Percentiles rank a stretch among this genome's conserved stretches.
These are phyloP conservation scores for Lactifluus rugatus DNA, from an alignment of 768 basidiomycete genomes.

Conservation along the genomic window DNA sequence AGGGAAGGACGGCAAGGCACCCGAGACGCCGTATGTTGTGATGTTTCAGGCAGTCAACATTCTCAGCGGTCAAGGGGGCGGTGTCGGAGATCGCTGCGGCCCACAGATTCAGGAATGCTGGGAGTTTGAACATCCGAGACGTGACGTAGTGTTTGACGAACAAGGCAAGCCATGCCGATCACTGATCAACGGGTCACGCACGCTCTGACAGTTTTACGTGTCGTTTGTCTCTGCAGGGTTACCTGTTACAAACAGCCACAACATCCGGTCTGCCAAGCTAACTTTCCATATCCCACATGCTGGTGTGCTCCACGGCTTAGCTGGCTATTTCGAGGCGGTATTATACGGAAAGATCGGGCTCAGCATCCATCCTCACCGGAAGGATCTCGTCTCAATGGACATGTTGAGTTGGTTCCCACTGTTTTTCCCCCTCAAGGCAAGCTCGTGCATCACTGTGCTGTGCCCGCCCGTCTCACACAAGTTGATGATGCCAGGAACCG, in stretches of 20 bases:
- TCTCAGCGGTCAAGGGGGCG: constrained; percentile 66
- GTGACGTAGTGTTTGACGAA: constrained; percentile 63
- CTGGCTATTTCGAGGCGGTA: constrained; percentile 94
- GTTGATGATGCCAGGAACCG: constrained; percentile 53
- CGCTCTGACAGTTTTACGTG: background rate
- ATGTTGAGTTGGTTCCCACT: constrained; percentile 99
- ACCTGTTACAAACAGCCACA: constrained; percentile 93
- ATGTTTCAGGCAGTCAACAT: constrained; percentile 95
- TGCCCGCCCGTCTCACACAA: background rate
- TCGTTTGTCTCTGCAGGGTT: constrained; percentile 54
- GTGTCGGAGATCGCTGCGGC: constrained; percentile 59
- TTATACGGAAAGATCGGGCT: constrained; percentile 85
- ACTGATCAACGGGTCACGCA: background rate
- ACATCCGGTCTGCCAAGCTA: constrained; percentile 76
- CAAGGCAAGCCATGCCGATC: constrained; percentile 39
- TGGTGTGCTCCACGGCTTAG: constrained; percentile 86
- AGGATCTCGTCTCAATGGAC: constrained; percentile 79
- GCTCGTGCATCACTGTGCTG: constrained; percentile 20
- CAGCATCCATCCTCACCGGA: constrained; percentile 88
- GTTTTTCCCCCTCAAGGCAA: constrained; percentile 87
- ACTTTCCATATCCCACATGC: constrained; percentile 93
- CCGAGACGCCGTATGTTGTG: constrained; percentile 97
- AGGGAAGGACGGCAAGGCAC: constrained; percentile 52
- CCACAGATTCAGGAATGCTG: constrained; percentile 88
- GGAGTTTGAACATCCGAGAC: constrained; percentile 91